Conservation (phyloP, 352 stramenopile genomes). For the Globisporangium parvum region DNA sequence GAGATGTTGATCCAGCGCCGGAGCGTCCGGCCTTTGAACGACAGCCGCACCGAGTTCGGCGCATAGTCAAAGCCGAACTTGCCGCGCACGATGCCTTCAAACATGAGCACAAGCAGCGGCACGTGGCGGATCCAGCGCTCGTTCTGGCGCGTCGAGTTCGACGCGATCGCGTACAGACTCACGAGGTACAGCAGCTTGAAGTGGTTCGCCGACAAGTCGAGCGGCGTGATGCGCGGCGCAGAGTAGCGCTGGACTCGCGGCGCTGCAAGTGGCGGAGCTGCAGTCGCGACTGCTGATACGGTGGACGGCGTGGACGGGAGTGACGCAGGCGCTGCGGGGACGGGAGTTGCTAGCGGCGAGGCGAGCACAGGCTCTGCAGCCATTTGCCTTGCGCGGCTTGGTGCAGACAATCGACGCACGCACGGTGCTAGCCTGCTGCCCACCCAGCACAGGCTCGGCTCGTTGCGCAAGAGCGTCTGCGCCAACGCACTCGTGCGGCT, state of each 20-base stretch:
- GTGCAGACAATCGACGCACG: no score
- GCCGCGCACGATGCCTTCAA: slow-evolving; percentile 93
- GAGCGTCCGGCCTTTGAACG: slow-evolving; percentile 84
- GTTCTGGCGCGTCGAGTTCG: slow-evolving; percentile 85
- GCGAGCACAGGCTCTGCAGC: no score
- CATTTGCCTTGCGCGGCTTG: no score
- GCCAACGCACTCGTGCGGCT: no score
- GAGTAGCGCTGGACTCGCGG: background rate
- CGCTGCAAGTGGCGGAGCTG: background rate
- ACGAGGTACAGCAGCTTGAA: slow-evolving; percentile 96
- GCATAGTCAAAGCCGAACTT: slow-evolving; percentile 97
- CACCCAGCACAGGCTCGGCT: no score
- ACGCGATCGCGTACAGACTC: slow-evolving; percentile 90
- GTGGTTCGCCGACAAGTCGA: slow-evolving; percentile 91
- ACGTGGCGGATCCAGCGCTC: slow-evolving; percentile 95
- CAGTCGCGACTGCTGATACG: background rate
- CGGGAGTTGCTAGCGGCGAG: no score
- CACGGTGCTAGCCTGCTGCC: no score
- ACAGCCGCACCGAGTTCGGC: slow-evolving; percentile 91
- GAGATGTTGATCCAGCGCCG: slow-evolving; percentile 92
- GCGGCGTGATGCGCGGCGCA: slow-evolving; percentile 3
- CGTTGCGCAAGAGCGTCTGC: no score
- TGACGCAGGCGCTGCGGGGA: no score
- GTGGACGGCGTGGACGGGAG: no score
- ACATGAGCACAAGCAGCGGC: slow-evolving; percentile 94